These are phyloP conservation scores for Notholithocarpus densiflorus DNA, from an alignment of 306 rosid species.

Conservation along the genomic window DNA sequence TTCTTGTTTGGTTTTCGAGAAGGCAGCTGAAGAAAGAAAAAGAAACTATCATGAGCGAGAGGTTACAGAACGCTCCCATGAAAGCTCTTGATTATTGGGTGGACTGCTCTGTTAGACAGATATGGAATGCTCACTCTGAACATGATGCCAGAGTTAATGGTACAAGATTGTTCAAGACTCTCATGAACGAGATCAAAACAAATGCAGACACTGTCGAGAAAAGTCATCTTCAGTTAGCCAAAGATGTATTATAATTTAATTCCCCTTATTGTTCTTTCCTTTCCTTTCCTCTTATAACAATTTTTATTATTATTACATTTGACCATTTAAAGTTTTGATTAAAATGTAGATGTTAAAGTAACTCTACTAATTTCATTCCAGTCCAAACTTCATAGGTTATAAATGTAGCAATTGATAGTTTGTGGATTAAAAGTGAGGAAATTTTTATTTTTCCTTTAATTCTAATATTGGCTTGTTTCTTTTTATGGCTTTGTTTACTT, in stretches of 20 bases:
- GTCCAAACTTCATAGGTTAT: no score
- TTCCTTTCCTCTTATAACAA: no score
- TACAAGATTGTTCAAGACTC: slow-evolving; percentile 35
- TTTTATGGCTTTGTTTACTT: background rate
- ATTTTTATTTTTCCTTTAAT: background rate
- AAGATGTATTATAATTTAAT: no score
- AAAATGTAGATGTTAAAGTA: no score
- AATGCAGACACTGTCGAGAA: slow-evolving; percentile 35
- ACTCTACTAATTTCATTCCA: no score
- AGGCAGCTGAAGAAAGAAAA: no score
- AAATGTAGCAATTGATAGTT: no score
- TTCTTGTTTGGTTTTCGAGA: no score
- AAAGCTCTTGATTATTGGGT: slow-evolving; percentile 71
- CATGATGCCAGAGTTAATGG: slow-evolving; percentile 80
- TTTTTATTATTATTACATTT: no score
- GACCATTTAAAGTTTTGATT: no score
- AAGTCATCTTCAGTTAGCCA: slow-evolving; percentile 7
- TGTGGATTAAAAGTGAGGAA: no score
- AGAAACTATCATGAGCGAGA: background rate
- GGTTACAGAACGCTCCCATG: slow-evolving; percentile 32
- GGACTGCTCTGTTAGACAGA: slow-evolving; percentile 64
- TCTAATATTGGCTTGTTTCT: background rate
- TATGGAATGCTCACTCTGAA: slow-evolving; percentile 64
- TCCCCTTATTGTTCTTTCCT: background rate
- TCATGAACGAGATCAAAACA: no score